Evolutionary conservation across 176 grass and related monocot species (phyloP).

Genomic region (Puccinellia tenuiflora): DNA sequence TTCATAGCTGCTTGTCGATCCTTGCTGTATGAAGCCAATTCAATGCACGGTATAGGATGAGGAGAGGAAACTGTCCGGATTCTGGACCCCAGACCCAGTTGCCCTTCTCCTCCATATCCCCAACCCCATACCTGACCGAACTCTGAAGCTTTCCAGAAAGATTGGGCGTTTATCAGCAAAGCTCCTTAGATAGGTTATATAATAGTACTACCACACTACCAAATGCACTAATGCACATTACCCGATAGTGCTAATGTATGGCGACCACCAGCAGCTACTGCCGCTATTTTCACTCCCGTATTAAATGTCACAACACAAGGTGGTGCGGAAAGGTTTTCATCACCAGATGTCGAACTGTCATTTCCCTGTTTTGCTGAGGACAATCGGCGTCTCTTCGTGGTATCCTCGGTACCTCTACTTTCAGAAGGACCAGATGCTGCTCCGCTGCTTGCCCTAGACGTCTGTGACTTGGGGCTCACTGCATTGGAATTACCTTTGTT

Average conservation of each 20-base stretch:
- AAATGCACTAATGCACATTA: slow-evolving; percentile 45
- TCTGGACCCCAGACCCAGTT: slow-evolving; percentile 91
- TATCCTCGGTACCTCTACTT: slow-evolving; percentile 73
- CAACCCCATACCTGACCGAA: slow-evolving; percentile 97
- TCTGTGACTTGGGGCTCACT: slow-evolving; percentile 91
- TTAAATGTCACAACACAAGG: slow-evolving; percentile 88
- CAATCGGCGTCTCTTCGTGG: slow-evolving; percentile 70
- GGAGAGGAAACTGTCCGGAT: slow-evolving; percentile 87
- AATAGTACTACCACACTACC: neutral
- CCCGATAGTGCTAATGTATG: slow-evolving; percentile 97
- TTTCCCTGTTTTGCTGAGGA: slow-evolving; percentile 75
- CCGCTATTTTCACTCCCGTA: slow-evolving; percentile 60
- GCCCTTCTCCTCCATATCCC: slow-evolving; percentile 99
- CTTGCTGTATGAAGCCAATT: slow-evolving; percentile 59
- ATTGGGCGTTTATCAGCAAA: slow-evolving; percentile 20
- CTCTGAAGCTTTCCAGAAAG: slow-evolving; percentile 68
- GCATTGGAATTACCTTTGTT: slow-evolving; percentile 52
- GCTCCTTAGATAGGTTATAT: neutral
- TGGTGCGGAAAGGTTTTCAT: slow-evolving; percentile 84
- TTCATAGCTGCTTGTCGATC: slow-evolving; percentile 45
- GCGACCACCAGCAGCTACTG: slow-evolving; percentile 94
- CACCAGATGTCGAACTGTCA: slow-evolving; percentile 80
- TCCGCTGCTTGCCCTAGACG: slow-evolving; percentile 54
- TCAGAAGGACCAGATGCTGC: slow-evolving; percentile 60
- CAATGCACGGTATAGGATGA: slow-evolving; percentile 88